These are phyloP conservation scores for Pleomassaria siparia DNA, from an alignment of 2,329 filamentous ascomycete genomes.

Conservation along the genomic window DNA sequence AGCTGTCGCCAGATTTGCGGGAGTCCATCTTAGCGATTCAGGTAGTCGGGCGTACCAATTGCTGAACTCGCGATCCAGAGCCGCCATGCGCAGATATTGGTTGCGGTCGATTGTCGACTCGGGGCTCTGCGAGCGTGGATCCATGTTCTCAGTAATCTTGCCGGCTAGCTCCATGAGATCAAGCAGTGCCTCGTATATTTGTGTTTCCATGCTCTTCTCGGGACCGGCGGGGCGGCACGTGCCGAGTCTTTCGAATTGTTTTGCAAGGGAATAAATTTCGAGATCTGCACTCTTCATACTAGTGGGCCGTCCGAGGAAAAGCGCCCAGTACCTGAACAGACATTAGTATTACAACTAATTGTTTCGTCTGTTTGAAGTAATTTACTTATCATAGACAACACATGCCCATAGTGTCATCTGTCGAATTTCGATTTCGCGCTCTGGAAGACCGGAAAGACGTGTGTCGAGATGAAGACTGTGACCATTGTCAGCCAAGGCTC, in stretches of 20 bases:
- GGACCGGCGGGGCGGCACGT: constrained; percentile 41
- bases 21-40: constrained; percentile 44
- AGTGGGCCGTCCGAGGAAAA: constrained; percentile 57
- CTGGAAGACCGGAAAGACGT: constrained; percentile 45
- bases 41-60: constrained; percentile 58
- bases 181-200: constrained; percentile 56
- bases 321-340: constrained; percentile 48
- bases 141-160: constrained; percentile 52
- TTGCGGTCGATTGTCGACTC: constrained; percentile 46
- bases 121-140: constrained; percentile 30
- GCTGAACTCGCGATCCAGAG: constrained; percentile 56
- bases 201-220: constrained; percentile 36
- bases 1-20: constrained; percentile 37
- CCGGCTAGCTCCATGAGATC: constrained; percentile 60
- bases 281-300: constrained; percentile 58
- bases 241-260: constrained; percentile 48
- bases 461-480: constrained; percentile 54
- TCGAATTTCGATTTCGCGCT: constrained; percentile 52
- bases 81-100: constrained; percentile 54
- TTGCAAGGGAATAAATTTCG: constrained; percentile 51
- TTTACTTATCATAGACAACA: constrained; percentile 54
- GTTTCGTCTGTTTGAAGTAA: neutral
- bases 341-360: constrained; percentile 8
- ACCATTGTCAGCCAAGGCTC: neutral
- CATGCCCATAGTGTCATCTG: constrained; percentile 57